These are phyloP conservation scores for Nymphaea colorata DNA, from an alignment of 164 flowering plant genomes.

Conservation along the genomic window DNA sequence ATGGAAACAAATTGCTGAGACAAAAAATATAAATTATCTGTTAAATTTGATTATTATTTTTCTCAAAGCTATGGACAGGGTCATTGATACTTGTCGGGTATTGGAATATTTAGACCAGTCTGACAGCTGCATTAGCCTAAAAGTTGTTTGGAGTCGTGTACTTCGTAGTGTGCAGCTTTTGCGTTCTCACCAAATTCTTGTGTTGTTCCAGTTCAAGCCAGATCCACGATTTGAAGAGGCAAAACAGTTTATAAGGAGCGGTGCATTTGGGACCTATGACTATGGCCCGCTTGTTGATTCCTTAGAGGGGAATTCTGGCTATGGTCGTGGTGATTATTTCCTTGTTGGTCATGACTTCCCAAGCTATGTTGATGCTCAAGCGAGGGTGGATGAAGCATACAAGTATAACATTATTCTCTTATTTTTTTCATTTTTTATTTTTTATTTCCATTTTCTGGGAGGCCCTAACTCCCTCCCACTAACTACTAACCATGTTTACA, in stretches of 20 bases:
- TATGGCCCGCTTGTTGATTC: constrained; percentile 91
- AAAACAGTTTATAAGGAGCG: constrained; percentile 68
- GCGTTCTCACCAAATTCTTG: not conserved
- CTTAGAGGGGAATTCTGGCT: constrained; percentile 85
- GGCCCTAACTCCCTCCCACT: too few relatives aligned
- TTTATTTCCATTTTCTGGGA: too few relatives aligned
- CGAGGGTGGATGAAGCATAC: constrained; percentile 85
- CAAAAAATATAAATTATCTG: too few relatives aligned
- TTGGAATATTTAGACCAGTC: too few relatives aligned
- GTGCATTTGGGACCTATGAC: constrained; percentile 89
- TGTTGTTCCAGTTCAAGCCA: constrained; percentile 67
- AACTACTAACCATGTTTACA: too few relatives aligned
- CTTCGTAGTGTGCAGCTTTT: too few relatives aligned
- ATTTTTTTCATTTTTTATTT: not conserved
- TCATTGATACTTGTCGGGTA: too few relatives aligned
- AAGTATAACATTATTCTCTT: constrained; percentile 41
- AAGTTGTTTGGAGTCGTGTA: too few relatives aligned
- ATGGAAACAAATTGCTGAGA: too few relatives aligned
- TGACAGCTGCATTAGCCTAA: too few relatives aligned
- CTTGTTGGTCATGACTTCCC: constrained; percentile 94
- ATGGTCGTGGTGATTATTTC: constrained; percentile 94
- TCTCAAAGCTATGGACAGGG: too few relatives aligned
- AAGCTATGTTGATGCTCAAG: constrained; percentile 87
- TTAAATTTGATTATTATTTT: too few relatives aligned
- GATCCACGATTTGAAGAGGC: constrained; percentile 97